Evolutionary conservation across 495 filamentous ascomycete species (phyloP).

Genomic region (Talaromyces proteolyticus): DNA sequence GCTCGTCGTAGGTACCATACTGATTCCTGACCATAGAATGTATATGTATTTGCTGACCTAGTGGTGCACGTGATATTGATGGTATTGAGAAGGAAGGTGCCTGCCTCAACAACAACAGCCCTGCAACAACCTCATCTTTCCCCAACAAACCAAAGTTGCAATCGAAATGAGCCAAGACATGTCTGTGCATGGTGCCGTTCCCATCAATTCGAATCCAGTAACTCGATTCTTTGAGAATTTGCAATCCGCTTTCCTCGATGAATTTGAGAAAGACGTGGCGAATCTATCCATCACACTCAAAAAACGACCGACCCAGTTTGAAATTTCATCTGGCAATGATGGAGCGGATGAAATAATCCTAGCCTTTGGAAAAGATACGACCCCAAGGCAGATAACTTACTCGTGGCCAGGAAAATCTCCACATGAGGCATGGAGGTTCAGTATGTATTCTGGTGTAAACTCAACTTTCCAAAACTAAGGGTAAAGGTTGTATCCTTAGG

Average conservation of each 20-base stretch:
- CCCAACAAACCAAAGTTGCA: no score
- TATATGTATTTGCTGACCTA: no score
- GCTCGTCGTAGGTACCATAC: no score
- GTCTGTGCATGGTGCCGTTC: not conserved
- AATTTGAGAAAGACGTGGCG: constrained; percentile 19
- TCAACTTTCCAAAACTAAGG: not conserved
- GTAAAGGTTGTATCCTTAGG: constrained; percentile 52
- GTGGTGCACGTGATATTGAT: no score
- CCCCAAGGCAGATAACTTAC: constrained; percentile 20
- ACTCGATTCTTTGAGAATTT: constrained; percentile 30
- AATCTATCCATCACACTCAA: constrained; percentile 26
- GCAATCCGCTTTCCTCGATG: constrained; percentile 18
- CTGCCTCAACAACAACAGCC: no score
- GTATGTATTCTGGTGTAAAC: constrained; percentile 28
- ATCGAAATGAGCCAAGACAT: not conserved
- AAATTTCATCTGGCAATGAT: constrained; percentile 21
- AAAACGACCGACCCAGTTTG: constrained; percentile 15
- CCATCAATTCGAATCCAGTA: not conserved
- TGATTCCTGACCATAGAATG: no score
- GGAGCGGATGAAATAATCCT: not conserved
- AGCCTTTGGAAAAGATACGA: constrained; percentile 19
- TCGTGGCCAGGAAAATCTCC: constrained; percentile 53
- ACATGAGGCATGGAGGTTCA: constrained; percentile 62
- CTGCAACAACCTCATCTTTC: no score
- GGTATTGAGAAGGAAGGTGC: no score